Base-by-base conservation (phyloP, 2,329 filamentous ascomycete genomes). In the Neopestalotiopsis sp. region DNA sequence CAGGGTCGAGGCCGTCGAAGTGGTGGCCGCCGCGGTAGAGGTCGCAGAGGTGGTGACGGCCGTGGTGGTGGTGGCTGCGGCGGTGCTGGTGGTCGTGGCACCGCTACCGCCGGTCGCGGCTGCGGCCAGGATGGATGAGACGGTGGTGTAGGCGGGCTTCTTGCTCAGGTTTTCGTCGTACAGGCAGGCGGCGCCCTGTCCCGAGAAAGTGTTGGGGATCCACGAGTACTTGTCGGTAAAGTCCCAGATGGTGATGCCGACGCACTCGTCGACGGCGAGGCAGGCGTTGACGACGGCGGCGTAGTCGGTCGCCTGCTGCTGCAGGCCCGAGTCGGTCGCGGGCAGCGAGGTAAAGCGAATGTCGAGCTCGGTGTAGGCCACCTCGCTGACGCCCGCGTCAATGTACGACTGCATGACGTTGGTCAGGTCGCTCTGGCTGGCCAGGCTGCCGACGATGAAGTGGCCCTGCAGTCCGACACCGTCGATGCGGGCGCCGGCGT, bases 391-490 rank as follows among this genome's bases (percentile, higher is more conserved):
- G 5, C 83, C 84, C 1, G 87, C 82, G 1, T 80, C 79, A 1
- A 83, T 82, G 79, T 88, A 91, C 57, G 83, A 79, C 62, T 80
- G 74, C 66, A 90, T 85, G 14, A 84, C 82, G 0, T 81, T 79
- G 40, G 80, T 79, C 59, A 87, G 81, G 13, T 80, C 78, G 45
- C 80, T 78, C 71, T 84, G 82, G 57, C 76, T 78, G 0, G 88
- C 85, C 1, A 86, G 83, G n/a, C 76, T 73, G 73, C 88, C 87
- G 7, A 87, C 86, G 68, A 88, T 86, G 65, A 91, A 85, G 77
- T 92, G 90, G 6, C 81, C 84, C 75, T 92, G 89, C 73, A 91
- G 81, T 14, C 90, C 89, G 5, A 91, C 83, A 66, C 89, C 89
- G 71, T 91, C 86, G 71, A 91, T 89, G 68, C 84, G 85, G n/a